Base-by-base conservation (phyloP, 2,329 filamentous ascomycete species). In the Talaromyces albobiverticillius region DNA sequence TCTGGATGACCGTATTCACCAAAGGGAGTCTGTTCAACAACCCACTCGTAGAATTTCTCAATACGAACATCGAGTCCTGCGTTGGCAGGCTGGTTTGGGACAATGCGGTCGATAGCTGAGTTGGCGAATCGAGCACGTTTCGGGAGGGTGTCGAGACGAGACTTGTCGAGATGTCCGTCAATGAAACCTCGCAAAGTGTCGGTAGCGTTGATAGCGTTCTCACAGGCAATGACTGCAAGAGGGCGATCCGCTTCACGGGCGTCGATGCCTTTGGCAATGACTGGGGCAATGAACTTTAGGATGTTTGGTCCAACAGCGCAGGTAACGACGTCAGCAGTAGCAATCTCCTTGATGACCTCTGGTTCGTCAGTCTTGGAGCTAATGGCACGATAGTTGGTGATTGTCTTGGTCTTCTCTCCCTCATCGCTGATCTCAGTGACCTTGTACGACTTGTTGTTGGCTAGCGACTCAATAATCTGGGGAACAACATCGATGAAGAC, bases 31-130 rank as follows among this genome's bases (percentile, higher is more conserved):
- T 84, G 79, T 70, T 99, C 94, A 49, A 99, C 92, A 36, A 94
- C 93, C 94, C 94, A 99, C 79, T 99, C 94, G 78, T 90, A 96
- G 81, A 97, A 99, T 77, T 94, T 94, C 82, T 99, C 94, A 46
- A 99, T 91, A 67, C 87, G 92, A 62, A 99, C 94, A 67, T 96
- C 86, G 42, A 99, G 82, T 53, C 91, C 91, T 22, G 87, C 83
- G 64, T 89, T 78, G 48, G 84, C 76, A 57, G 90, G 86, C 76
- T 97, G 94, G 41, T 90, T 89, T 13, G 94, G 94, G 22, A 97
- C 94, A 70, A 99, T 99, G 58, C 94, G 90, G 80, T 99, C 94
- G 71, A 99, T 96, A 64, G 94, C 94, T 59, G 90, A 96, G 80
- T 99, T 99, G 77, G 93, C 93, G 71, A 95, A 97, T 63, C 88